Conservation (phyloP, 2,329 filamentous ascomycete genomes). For the Setomelanomma holmii region DNA sequence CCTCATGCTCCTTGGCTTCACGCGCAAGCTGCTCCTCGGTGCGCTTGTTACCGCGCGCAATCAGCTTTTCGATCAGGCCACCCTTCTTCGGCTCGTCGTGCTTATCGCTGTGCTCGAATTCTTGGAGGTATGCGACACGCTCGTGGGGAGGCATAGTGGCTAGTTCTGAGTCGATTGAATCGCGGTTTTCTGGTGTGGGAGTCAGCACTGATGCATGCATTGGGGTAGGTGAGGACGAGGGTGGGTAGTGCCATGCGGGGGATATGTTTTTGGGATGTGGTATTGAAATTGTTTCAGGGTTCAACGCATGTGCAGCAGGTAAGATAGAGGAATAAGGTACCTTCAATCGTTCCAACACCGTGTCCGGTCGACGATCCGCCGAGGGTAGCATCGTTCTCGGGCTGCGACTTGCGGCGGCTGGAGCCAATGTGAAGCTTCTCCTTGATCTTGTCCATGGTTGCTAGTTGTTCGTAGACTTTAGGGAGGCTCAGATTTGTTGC, state of each 20-base stretch:
- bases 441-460: conserved; percentile 45
- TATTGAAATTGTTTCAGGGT: no score
- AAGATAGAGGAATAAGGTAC: conserved; percentile 15
- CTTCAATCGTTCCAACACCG: conserved; percentile 27
- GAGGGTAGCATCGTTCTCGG: conserved; percentile 25
- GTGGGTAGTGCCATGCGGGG: no score
- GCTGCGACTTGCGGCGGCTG: conserved; percentile 39
- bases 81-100: conserved; percentile 41
- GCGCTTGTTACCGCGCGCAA: conserved; percentile 44
- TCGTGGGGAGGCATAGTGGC: conserved; percentile 42
- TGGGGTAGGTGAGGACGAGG: no score
- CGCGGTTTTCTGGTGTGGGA: conserved; percentile 37
- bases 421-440: conserved; percentile 45
- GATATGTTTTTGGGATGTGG: no score
- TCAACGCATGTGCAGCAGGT: no score
- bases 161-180: conserved; percentile 42
- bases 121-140: conserved; percentile 43
- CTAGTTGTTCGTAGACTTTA: no score
- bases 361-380: conserved; percentile 17
- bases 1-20: conserved; percentile 33
- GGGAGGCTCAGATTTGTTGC: no score
- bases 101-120: conserved; percentile 46
- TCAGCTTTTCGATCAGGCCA: conserved; percentile 41
- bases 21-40: conserved; percentile 42
- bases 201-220: no score